Conservation (phyloP, 768 basidiomycete genomes). For the Agrocybe chaxingu region DNA sequence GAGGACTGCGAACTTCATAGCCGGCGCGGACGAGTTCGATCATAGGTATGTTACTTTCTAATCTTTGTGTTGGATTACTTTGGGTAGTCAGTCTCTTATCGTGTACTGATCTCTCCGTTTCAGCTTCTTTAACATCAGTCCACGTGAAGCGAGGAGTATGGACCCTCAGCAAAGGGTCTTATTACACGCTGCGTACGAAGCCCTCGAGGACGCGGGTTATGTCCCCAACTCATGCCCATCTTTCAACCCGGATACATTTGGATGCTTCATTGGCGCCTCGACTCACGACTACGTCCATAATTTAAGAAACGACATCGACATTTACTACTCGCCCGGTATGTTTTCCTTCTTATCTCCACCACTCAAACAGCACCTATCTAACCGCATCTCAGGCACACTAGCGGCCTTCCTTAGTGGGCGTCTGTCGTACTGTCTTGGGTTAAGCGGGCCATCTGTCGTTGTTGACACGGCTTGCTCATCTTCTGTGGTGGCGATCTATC, state of each 20-base stretch:
- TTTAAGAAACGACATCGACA: conserved; percentile 56
- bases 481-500: conserved; percentile 64
- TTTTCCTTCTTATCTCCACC: conserved; percentile 1
- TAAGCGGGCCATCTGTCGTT: conserved; percentile 69
- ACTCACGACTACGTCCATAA: conserved; percentile 72
- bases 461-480: conserved; percentile 78
- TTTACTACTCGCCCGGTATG: conserved; percentile 69
- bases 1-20: conserved; percentile 62
- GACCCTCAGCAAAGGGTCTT: conserved; percentile 74
- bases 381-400: conserved; percentile 49
- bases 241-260: conserved; percentile 53
- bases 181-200: conserved; percentile 63
- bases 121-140: conserved; percentile 68
- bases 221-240: conserved; percentile 54
- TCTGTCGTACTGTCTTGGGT: conserved; percentile 64
- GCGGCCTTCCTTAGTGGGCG: conserved; percentile 69
- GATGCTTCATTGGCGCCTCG: conserved; percentile 66
- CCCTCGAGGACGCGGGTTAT: conserved; percentile 69
- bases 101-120: neutral
- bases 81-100: neutral
- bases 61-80: neutral
- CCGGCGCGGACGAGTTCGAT: conserved; percentile 58
- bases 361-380: neutral
- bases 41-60: conserved; percentile 34
- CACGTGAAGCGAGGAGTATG: conserved; percentile 73